A percentile compares a stretch with the other conserved stretches of the same genome.
phyloP scores from a whole-genome alignment of 2,329 filamentous ascomycete species.

The Alternaria conjuncta region DNA sequence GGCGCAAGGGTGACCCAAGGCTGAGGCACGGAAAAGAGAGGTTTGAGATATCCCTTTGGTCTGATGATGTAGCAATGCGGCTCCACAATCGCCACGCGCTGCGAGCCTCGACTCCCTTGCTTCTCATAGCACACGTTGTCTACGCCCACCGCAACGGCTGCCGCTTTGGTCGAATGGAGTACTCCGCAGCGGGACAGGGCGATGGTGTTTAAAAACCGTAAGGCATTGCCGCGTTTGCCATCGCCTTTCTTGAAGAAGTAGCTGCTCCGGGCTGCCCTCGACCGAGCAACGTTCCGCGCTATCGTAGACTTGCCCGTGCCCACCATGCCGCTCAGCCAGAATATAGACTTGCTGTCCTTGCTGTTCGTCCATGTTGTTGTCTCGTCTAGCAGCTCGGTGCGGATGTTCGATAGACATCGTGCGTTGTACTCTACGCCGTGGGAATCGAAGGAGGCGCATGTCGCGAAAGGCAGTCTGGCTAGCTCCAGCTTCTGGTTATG shows the following conservation, averaged over 20 bases:
- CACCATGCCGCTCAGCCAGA: slow-evolving; percentile 38
- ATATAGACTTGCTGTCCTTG: slow-evolving; percentile 27
- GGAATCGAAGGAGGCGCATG: neutral
- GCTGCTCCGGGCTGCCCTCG: slow-evolving; percentile 9
- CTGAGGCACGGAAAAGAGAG: neutral
- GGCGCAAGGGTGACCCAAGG: neutral
- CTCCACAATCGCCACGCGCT: neutral
- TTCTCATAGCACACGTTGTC: neutral
- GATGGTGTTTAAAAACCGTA: slow-evolving; percentile 18
- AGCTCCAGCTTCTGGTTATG: neutral
- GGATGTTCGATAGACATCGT: slow-evolving; percentile 32
- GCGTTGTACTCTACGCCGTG: slow-evolving; percentile 17
- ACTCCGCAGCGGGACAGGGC: neutral
- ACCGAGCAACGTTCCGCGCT: slow-evolving; percentile 29
- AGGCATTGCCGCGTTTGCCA: slow-evolving; percentile 15
- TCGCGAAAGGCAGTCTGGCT: neutral
- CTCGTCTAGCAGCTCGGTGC: slow-evolving; percentile 27
- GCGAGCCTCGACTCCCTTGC: neutral
- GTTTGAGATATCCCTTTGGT: neutral
- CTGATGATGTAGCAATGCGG: neutral
- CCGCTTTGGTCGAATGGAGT: neutral
- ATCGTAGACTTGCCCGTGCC: slow-evolving; percentile 12
- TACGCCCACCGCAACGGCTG: neutral
- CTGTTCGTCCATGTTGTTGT: slow-evolving; percentile 29
- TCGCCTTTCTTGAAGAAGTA: slow-evolving; percentile 23